phyloP scores from a whole-genome alignment of 768 basidiomycete species.

The Pisolithus tinctorius region DNA sequence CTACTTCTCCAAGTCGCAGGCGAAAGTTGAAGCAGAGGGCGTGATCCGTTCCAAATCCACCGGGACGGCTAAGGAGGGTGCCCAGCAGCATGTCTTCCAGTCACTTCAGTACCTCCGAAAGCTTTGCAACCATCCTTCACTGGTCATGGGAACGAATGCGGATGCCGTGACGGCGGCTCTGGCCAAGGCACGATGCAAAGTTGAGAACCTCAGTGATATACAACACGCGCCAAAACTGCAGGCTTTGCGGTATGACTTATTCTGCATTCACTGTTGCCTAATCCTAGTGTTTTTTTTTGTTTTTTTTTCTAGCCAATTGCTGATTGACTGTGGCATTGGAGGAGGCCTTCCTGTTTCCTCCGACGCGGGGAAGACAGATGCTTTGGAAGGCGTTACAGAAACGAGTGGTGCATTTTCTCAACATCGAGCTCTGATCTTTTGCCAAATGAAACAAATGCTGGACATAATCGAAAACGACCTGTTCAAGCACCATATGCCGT shows the following conservation, averaged over 20 bases:
- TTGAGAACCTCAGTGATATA: slow-evolving; percentile 61
- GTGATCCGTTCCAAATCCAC: slow-evolving; percentile 45
- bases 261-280: not conserved
- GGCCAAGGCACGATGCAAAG: slow-evolving; percentile 42
- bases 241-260: slow-evolving; percentile 67
- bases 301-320: slow-evolving; percentile 63
- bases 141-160: slow-evolving; percentile 73
- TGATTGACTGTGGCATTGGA: slow-evolving; percentile 94
- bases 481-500: slow-evolving; percentile 89
- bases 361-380: slow-evolving; percentile 63
- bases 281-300: slow-evolving; percentile 8
- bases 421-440: slow-evolving; percentile 98
- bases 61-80: slow-evolving; percentile 31
- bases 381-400: slow-evolving; percentile 51
- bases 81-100: slow-evolving; percentile 91
- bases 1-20: slow-evolving; percentile 80
- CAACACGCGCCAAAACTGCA: slow-evolving; percentile 91
- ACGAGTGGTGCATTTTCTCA: slow-evolving; percentile 66
- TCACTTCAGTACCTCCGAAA: slow-evolving; percentile 95
- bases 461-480: slow-evolving; percentile 94
- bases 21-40: slow-evolving; percentile 55
- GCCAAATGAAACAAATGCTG: slow-evolving; percentile 99
- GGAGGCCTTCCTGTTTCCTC: slow-evolving; percentile 29
- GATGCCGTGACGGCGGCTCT: slow-evolving; percentile 55
- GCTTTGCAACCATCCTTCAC: slow-evolving; percentile 93